Conservation (phyloP, 1,284 basidiomycete species). For the Schizopora paradoxa region DNA sequence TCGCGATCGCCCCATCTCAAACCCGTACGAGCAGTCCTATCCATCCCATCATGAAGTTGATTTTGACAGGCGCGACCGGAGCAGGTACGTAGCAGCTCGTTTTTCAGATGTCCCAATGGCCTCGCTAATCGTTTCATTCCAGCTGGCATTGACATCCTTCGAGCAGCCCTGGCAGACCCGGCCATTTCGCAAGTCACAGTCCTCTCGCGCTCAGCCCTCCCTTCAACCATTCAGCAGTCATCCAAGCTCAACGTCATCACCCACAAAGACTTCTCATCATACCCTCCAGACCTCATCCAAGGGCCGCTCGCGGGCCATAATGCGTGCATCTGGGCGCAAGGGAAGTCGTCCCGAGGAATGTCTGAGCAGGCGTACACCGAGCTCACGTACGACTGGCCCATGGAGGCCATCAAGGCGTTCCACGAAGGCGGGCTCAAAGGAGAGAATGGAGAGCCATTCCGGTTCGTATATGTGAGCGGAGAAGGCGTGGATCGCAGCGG, state of each 20-base stretch:
- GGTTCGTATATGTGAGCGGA: constrained; percentile 34
- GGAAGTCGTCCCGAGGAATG: constrained; percentile 29
- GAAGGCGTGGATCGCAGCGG: constrained; percentile 28
- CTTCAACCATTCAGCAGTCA: constrained; percentile 28
- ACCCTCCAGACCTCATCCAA: constrained; percentile 28
- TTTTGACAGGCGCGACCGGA: constrained; percentile 33
- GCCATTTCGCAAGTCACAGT: constrained; percentile 32
- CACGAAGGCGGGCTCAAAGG: constrained; percentile 27
- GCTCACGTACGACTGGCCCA: constrained; percentile 33
- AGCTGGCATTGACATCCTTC: constrained; percentile 37
- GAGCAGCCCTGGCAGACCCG: constrained; percentile 32
- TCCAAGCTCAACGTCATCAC: constrained; percentile 28
- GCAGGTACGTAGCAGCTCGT: constrained; percentile 24
- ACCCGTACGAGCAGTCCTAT: no score
- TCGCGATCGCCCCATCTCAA: no score
- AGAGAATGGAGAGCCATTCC: constrained; percentile 26
- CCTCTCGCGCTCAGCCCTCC: constrained; percentile 28
- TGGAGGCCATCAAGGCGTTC: constrained; percentile 29
- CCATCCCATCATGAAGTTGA: constrained; percentile 26
- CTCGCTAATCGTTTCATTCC: not conserved
- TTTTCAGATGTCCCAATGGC: not conserved
- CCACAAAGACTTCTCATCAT: constrained; percentile 32
- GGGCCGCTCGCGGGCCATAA: constrained; percentile 31
- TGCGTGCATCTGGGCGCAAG: constrained; percentile 38
- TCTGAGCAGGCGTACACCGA: constrained; percentile 33